Evolutionary conservation across 768 basidiomycete species (phyloP).

Genomic region (Neoboletus magnificus): DNA sequence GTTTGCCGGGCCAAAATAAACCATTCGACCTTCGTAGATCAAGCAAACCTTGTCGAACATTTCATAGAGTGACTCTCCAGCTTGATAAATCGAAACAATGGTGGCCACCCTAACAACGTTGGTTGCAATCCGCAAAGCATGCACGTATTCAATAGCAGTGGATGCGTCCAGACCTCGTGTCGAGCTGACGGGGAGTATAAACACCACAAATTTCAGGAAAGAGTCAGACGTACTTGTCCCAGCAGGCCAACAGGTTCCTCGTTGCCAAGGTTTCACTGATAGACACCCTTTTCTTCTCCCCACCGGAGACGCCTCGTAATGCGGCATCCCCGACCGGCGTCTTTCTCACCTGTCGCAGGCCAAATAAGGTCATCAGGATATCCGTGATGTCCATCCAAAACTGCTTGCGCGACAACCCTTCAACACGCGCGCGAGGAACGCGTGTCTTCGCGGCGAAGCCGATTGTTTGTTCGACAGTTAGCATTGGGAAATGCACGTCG

Average conservation of each 20-base stretch:
- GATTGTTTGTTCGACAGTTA: conserved; percentile 78
- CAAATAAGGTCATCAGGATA: conserved; percentile 66
- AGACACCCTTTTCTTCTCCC: conserved; percentile 80
- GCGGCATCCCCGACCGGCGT: conserved; percentile 81
- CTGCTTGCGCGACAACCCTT: conserved; percentile 36
- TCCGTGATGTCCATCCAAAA: conserved; percentile 33
- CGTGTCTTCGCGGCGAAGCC: conserved; percentile 66
- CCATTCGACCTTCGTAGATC: conserved; percentile 56
- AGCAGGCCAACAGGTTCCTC: conserved; percentile 69
- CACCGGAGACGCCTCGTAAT: conserved; percentile 70
- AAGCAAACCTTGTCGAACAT: conserved; percentile 72
- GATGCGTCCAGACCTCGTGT: conserved; percentile 66
- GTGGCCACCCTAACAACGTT: conserved; percentile 53
- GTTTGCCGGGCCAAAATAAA: conserved; percentile 56
- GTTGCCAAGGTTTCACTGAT: conserved; percentile 72
- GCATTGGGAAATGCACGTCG: conserved; percentile 80
- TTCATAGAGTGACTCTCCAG: conserved; percentile 63
- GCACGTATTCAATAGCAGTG: conserved; percentile 72
- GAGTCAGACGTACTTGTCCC: conserved; percentile 55
- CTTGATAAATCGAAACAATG: conserved; percentile 84
- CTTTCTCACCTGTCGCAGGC: conserved; percentile 66
- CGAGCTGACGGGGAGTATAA: conserved; percentile 59
- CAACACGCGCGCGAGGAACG: conserved; percentile 54
- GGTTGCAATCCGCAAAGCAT: conserved; percentile 64
- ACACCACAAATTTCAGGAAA: conserved; percentile 18